Conservation (phyloP, 805 yeast species). For the Saccharomycopsis sp. region DNA sequence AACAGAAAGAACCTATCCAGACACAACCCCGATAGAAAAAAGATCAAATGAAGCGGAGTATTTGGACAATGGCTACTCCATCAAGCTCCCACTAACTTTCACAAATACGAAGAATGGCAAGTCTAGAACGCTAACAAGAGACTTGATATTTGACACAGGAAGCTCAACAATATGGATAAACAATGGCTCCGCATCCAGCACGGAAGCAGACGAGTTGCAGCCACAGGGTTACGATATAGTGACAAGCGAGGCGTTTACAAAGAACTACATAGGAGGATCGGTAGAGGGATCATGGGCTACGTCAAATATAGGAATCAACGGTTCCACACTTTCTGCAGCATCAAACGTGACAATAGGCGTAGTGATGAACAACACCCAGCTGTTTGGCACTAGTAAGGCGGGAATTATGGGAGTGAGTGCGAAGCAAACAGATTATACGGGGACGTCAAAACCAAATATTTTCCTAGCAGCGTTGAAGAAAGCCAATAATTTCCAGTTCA, state of each 20-base stretch:
- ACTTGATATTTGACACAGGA: background rate
- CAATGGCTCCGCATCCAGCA: background rate
- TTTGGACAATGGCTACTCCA: background rate
- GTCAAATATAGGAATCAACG: background rate
- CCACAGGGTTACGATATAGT: background rate
- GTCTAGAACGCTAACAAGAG: background rate
- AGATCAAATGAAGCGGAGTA: background rate
- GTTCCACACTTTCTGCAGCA: background rate
- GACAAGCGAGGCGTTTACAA: background rate
- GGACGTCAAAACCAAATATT: background rate
- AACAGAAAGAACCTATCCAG: background rate
- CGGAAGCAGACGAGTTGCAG: background rate
- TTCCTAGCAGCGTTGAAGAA: background rate
- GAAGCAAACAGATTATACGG: background rate
- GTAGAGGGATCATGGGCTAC: background rate
- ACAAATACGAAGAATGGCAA: constrained; percentile 1
- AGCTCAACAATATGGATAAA: background rate
- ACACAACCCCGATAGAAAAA: background rate
- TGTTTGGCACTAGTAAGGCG: background rate
- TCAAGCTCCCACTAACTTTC: background rate
- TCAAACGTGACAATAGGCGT: background rate
- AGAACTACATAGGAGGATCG: background rate
- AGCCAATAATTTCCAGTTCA: background rate
- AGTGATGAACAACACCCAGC: background rate
- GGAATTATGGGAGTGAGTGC: background rate